These are phyloP conservation scores for Podaxis pistillaris DNA, from an alignment of 768 basidiomycete species.

Conservation along the genomic window DNA sequence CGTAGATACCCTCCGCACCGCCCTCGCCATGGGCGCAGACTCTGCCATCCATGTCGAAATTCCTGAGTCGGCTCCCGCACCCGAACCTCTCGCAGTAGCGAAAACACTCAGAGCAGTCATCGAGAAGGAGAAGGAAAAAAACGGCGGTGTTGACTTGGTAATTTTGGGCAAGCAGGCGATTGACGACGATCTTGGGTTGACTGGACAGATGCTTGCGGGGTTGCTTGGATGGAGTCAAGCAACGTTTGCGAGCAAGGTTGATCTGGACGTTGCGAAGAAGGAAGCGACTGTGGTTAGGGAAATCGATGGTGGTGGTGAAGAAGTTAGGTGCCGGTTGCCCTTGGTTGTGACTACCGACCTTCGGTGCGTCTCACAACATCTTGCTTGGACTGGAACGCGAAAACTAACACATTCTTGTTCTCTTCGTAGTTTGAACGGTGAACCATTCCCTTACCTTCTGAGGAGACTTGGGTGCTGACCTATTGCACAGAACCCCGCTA, in stretches of 20 bases:
- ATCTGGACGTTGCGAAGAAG: slow-evolving; percentile 60
- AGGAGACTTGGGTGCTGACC: background rate
- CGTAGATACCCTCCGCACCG: slow-evolving; percentile 88
- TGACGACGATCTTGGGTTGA: slow-evolving; percentile 94
- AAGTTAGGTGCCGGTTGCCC: slow-evolving; percentile 76
- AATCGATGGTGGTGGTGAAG: slow-evolving; percentile 92
- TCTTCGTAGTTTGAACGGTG: slow-evolving; percentile 67
- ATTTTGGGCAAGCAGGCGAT: slow-evolving; percentile 99
- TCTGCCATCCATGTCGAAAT: slow-evolving; percentile 87
- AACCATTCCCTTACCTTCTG: slow-evolving; percentile 12
- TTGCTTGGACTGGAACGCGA: background rate
- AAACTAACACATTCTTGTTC: background rate
- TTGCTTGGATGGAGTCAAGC: slow-evolving; percentile 92
- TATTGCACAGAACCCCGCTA: slow-evolving; percentile 80
- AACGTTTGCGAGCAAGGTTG: slow-evolving; percentile 89
- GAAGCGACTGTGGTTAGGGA: slow-evolving; percentile 79
- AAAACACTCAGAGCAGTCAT: slow-evolving; percentile 80
- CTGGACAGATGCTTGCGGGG: slow-evolving; percentile 96
- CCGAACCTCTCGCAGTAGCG: slow-evolving; percentile 91
- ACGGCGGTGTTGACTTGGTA: slow-evolving; percentile 72
- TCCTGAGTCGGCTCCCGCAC: slow-evolving; percentile 66
- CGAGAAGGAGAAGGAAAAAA: slow-evolving; percentile 46
- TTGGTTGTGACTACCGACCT: slow-evolving; percentile 91
- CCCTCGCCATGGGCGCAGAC: slow-evolving; percentile 98
- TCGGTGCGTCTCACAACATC: slow-evolving; percentile 48